Conservation (phyloP, 768 basidiomycete genomes). For the Amanita molliuscula region DNA sequence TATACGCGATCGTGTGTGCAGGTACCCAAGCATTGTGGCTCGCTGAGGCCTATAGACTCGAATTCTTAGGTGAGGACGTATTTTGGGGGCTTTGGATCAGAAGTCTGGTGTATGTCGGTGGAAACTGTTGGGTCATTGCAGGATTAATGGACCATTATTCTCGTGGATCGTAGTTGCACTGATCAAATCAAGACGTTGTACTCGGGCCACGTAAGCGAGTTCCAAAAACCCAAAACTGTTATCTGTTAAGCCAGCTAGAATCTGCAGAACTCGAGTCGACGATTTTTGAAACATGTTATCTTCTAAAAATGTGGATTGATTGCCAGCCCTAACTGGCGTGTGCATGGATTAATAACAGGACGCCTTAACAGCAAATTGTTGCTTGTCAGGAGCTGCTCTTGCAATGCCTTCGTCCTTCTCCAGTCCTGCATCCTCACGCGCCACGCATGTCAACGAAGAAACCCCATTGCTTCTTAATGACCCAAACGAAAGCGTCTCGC, state of each 20-base stretch:
- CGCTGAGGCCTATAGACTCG: conserved; percentile 80
- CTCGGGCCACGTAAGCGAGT: no score
- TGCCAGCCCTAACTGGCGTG: no score
- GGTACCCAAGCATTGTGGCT: conserved; percentile 84
- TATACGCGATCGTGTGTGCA: conserved; percentile 53
- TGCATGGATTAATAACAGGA: no score
- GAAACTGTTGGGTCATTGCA: conserved; percentile 74
- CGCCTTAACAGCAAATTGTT: not conserved
- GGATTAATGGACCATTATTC: conserved; percentile 37
- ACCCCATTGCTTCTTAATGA: not conserved
- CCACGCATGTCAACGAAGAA: not conserved
- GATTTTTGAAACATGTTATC: no score
- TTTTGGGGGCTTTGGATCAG: conserved; percentile 73
- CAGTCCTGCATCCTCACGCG: not conserved
- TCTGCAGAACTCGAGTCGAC: no score
- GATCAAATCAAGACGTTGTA: not conserved
- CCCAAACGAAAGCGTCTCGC: not conserved
- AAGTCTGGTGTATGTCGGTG: conserved; percentile 61
- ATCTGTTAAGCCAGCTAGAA: no score
- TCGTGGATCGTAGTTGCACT: not conserved
- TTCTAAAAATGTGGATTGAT: no score
- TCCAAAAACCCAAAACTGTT: no score
- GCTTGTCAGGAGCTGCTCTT: not conserved
- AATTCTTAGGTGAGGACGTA: conserved; percentile 73
- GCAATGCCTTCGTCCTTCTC: not conserved